phyloP scores from a whole-genome alignment of 345 rosid genomes.

The Kernera saxatilis region DNA sequence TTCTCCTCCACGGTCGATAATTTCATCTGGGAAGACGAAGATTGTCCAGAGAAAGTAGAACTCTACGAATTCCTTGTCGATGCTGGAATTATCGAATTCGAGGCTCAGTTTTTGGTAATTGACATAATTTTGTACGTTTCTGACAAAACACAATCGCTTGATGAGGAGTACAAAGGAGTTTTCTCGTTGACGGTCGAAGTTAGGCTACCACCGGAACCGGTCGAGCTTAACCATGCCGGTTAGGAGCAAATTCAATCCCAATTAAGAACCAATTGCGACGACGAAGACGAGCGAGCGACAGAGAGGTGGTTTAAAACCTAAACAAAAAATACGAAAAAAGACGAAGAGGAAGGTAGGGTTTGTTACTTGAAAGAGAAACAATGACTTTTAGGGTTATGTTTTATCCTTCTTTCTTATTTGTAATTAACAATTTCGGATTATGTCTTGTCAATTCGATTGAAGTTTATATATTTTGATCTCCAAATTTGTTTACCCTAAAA shows the following conservation, averaged over 20 bases:
- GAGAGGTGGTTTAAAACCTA: neutral
- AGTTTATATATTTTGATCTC: no score
- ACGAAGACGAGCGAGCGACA: neutral
- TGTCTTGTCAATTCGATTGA: neutral
- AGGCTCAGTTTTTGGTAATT: neutral
- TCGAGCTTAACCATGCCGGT: neutral
- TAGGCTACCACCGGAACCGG: neutral
- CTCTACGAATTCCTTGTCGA: conserved; percentile 3
- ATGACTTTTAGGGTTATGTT: neutral
- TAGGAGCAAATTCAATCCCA: neutral
- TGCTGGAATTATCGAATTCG: neutral
- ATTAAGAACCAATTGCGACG: neutral
- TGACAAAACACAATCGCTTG: neutral
- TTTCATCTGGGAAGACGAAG: conserved; percentile 12
- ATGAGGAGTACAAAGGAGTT: conserved; percentile 10
- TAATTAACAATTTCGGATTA: neutral
- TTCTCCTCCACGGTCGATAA: neutral
- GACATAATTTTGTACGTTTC: conserved; percentile 5
- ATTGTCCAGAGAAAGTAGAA: conserved; percentile 6
- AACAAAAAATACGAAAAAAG: neutral
- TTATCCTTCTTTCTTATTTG: neutral
- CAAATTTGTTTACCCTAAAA: no score
- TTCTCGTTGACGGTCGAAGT: conserved; percentile 8
- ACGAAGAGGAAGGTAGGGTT: neutral
- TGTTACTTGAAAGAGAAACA: neutral